phyloP scores from a whole-genome alignment of 768 basidiomycete genomes.

The Macrocybe gigantea region DNA sequence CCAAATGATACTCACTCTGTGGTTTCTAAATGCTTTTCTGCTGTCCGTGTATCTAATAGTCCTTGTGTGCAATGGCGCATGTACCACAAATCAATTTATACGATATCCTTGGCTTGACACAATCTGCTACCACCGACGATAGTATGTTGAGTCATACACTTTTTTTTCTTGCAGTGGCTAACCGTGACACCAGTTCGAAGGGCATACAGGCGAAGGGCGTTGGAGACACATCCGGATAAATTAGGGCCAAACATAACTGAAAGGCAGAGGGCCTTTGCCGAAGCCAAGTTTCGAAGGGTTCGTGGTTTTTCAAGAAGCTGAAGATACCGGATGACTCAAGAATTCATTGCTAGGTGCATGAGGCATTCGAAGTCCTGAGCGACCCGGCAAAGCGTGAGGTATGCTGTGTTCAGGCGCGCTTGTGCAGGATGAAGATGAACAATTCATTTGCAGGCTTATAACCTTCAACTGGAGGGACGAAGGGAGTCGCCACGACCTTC shows the following conservation, averaged over 20 bases:
- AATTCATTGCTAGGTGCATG: conserved; percentile 40
- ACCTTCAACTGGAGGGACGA: conserved; percentile 23
- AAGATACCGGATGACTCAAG: too few species aligned
- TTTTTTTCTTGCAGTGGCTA: not conserved
- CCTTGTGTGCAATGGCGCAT: conserved; percentile 8
- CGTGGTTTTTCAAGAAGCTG: conserved; percentile 4
- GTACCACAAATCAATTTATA: conserved; percentile 30
- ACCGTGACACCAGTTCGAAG: conserved; percentile 41
- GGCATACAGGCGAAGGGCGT: conserved; percentile 60
- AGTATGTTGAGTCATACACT: conserved; percentile 24
- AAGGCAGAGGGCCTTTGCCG: conserved; percentile 46
- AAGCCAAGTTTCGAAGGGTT: conserved; percentile 58
- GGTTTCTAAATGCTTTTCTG: conserved; percentile 8
- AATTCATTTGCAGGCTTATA: conserved; percentile 34
- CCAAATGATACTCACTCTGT: too few species aligned
- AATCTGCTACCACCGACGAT: conserved; percentile 44
- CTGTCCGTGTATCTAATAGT: not conserved
- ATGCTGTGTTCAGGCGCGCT: conserved; percentile 5
- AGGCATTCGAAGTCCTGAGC: conserved; percentile 55
- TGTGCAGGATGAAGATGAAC: not conserved
- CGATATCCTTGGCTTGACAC: conserved; percentile 40
- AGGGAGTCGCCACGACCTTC: conserved; percentile 6
- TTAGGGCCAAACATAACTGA: conserved; percentile 48
- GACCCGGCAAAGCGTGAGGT: conserved; percentile 54
- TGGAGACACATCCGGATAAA: conserved; percentile 74